Percentiles rank a stretch among this genome's conserved stretches.
These are phyloP conservation scores for Solanum sejunctum DNA, from an alignment of 257 asterid species.

Conservation along the genomic window DNA sequence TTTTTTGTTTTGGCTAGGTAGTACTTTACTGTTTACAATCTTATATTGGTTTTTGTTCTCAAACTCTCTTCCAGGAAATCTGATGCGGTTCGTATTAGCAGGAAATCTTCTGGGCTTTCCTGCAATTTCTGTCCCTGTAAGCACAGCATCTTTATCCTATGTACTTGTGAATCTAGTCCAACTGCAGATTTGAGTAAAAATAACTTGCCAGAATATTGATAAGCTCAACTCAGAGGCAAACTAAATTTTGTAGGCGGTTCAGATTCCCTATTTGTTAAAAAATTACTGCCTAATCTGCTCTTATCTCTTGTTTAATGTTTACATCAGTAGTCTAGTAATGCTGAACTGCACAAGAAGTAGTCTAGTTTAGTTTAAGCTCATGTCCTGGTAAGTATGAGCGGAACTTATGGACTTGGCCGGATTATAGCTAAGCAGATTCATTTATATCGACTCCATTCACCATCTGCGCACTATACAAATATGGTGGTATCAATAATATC, in stretches of 20 bases:
- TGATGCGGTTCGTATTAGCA: slow-evolving; percentile 61
- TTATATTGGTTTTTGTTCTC: not conserved
- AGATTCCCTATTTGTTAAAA: not conserved
- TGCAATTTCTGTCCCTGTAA: slow-evolving; percentile 88
- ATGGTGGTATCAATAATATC: not conserved
- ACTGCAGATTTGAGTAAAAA: not conserved
- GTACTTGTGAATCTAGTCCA: not conserved
- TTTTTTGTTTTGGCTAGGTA: not conserved
- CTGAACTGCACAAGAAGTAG: not conserved
- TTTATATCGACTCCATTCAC: not conserved
- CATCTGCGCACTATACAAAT: not conserved
- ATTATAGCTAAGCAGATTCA: not conserved
- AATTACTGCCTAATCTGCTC: not conserved
- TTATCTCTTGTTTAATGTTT: not conserved
- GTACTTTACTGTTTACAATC: not conserved
- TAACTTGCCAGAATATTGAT: not conserved
- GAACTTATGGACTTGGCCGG: not conserved
- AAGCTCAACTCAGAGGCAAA: not conserved
- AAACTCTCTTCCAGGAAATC: slow-evolving; percentile 41
- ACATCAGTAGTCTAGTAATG: not conserved
- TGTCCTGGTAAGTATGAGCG: not conserved
- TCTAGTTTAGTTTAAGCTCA: not conserved
- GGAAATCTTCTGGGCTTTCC: slow-evolving; percentile 91
- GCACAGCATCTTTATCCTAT: slow-evolving; percentile 6
- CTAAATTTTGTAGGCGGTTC: not conserved